A percentile compares a stretch with the other conserved stretches of the same genome.
Evolutionary conservation across 2,329 filamentous ascomycete species (phyloP).

Genomic region (Alternaria brassicae): DNA sequence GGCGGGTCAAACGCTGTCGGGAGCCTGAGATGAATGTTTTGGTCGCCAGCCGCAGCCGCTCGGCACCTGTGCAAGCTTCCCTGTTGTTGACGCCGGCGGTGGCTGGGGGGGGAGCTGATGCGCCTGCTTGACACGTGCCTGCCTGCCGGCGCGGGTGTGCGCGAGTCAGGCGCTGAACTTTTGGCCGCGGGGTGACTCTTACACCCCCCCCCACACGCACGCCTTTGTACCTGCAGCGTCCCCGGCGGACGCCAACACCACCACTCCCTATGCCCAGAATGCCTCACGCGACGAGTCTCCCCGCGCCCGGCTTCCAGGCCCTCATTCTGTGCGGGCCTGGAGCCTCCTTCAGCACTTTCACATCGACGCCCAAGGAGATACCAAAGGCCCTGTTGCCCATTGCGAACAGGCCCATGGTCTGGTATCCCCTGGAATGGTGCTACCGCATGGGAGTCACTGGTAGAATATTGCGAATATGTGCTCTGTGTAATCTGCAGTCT

Average conservation of each 20-base stretch:
- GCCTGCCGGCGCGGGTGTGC: constrained; percentile 1
- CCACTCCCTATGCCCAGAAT: constrained; percentile 54
- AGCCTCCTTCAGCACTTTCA: constrained; percentile 82
- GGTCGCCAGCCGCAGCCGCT: constrained; percentile 8
- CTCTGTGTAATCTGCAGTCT: not conserved
- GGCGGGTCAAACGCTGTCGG: constrained; percentile 14
- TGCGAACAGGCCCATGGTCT: constrained; percentile 86
- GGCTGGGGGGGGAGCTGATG: constrained; percentile 5
- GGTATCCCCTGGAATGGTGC: constrained; percentile 87
- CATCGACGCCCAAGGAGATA: constrained; percentile 77
- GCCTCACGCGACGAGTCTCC: constrained; percentile 75
- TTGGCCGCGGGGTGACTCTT: constrained; percentile 31
- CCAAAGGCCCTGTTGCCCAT: constrained; percentile 84
- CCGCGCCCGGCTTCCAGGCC: constrained; percentile 79
- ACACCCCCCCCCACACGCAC: constrained; percentile 16
- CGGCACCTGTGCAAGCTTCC: constrained; percentile 4
- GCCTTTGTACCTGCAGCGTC: constrained; percentile 19
- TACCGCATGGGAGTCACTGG: constrained; percentile 80
- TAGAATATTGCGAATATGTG: constrained; percentile 38
- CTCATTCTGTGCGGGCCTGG: constrained; percentile 84
- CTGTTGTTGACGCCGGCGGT: constrained; percentile 15
- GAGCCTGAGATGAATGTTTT: constrained; percentile 1
- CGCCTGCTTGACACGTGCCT: constrained; percentile 15
- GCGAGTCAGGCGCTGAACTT: constrained; percentile 25
- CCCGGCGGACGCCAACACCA: not conserved